Evolutionary conservation across 768 basidiomycete species (phyloP).

Genomic region (Termitomyces sp.): DNA sequence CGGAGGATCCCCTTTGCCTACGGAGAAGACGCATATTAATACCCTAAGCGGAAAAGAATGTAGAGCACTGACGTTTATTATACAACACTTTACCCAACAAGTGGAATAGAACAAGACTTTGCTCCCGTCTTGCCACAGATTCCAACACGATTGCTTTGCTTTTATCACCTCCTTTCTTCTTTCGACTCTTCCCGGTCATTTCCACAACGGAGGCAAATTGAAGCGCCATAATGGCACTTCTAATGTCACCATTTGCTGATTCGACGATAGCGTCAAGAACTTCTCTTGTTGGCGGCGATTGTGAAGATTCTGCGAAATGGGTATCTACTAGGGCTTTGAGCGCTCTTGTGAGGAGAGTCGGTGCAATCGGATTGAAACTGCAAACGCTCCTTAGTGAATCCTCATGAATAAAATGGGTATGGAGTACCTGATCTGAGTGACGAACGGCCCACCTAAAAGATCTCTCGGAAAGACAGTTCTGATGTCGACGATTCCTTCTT

Average conservation of each 20-base stretch:
- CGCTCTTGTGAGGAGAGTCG: slow-evolving; percentile 79
- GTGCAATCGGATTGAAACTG: slow-evolving; percentile 92
- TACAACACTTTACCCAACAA: slow-evolving; percentile 91
- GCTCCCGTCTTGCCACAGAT: slow-evolving; percentile 77
- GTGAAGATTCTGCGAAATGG: slow-evolving; percentile 38
- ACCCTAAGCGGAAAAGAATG: neutral
- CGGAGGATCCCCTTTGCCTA: slow-evolving; percentile 76
- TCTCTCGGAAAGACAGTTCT: slow-evolving; percentile 69
- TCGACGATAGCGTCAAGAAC: slow-evolving; percentile 74
- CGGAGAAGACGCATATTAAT: slow-evolving; percentile 4
- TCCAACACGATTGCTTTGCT: slow-evolving; percentile 49
- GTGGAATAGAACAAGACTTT: slow-evolving; percentile 87
- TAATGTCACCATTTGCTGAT: slow-evolving; percentile 85
- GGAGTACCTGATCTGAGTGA: slow-evolving; percentile 71
- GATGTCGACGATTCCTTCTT: slow-evolving; percentile 53
- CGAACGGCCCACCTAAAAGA: slow-evolving; percentile 67
- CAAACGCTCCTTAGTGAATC: slow-evolving; percentile 2
- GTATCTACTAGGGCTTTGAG: slow-evolving; percentile 54
- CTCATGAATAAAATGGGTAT: neutral
- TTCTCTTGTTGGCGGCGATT: slow-evolving; percentile 52
- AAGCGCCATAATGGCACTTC: slow-evolving; percentile 90
- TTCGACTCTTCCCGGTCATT: slow-evolving; percentile 25
- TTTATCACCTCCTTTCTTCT: slow-evolving; percentile 29
- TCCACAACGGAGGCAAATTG: slow-evolving; percentile 74
- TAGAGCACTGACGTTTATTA: slow-evolving; percentile 76